Evolutionary conservation across 2,329 filamentous ascomycete genomes (phyloP).

Genomic region (Cyphellophora attinorum): DNA sequence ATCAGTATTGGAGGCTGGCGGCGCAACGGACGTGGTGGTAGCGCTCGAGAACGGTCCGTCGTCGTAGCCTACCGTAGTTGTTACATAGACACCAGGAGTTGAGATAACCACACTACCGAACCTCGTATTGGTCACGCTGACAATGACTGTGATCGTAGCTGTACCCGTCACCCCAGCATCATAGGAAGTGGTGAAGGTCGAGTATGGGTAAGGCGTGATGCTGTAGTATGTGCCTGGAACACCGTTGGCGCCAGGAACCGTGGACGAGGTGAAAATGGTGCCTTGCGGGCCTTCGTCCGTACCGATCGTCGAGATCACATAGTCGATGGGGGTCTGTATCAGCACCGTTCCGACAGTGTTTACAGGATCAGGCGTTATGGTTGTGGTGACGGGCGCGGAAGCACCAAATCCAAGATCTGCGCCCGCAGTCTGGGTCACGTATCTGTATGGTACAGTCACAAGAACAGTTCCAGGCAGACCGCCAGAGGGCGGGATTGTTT

Average conservation of each 20-base stretch:
- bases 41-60: background rate
- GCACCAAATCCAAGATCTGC: background rate
- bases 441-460: background rate
- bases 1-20: background rate
- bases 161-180: background rate
- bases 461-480: background rate
- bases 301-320: background rate
- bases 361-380: background rate
- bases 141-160: background rate
- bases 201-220: background rate
- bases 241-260: background rate
- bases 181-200: background rate
- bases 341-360: background rate
- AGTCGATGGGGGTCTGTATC: slow-evolving; percentile 1
- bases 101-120: background rate
- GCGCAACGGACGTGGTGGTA: background rate
- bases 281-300: slow-evolving; percentile 1
- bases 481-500: background rate
- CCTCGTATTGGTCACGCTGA: background rate
- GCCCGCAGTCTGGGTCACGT: background rate
- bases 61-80: background rate
- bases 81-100: background rate
- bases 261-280: background rate
- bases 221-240: background rate
- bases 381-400: background rate